A percentile compares a stretch with the other conserved stretches of the same genome.
Conservation (phyloP, 1,284 basidiomycete genomes). For the Violaceomyces palustris region DNA sequence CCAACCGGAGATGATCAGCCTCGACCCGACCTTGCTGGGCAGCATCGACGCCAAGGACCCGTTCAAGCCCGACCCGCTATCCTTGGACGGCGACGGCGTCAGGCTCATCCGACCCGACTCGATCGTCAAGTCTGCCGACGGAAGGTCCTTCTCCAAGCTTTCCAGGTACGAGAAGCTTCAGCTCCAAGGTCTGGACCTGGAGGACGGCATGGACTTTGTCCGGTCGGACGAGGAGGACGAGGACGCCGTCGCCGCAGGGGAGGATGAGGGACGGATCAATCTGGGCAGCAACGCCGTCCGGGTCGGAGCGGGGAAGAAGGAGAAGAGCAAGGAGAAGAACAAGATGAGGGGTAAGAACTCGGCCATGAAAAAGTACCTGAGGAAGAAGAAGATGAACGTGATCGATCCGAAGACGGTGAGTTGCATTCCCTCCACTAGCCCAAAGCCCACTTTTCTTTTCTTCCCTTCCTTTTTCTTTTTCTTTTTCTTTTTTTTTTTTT, state of each 20-base stretch:
- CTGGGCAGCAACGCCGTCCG: conserved; percentile 7
- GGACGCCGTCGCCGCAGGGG: conserved; percentile 1
- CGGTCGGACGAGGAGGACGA: conserved; percentile 3
- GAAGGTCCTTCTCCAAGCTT: conserved; percentile 42
- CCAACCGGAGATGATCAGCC: conserved; percentile 84
- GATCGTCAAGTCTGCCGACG: conserved; percentile 31
- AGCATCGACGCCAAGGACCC: too few relatives aligned
- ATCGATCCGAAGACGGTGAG: conserved; percentile 37
- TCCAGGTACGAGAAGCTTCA: conserved; percentile 40
- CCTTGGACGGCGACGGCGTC: too few relatives aligned
- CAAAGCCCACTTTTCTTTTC: background rate
- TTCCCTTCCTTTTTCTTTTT: too few relatives aligned
- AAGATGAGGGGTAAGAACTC: conserved; percentile 45
- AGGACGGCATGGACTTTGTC: conserved; percentile 6
- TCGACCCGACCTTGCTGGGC: conserved; percentile 70
- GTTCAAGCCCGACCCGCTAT: too few relatives aligned
- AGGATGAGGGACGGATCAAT: conserved; percentile 3
- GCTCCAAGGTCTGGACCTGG: conserved; percentile 8
- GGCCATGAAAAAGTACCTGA: conserved; percentile 41
- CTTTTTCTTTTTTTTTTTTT: too few relatives aligned
- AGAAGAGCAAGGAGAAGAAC: conserved; percentile 38
- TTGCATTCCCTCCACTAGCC: background rate
- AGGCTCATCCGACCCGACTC: too few relatives aligned
- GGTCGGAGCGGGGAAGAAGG: conserved; percentile 7
- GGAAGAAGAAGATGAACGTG: conserved; percentile 48